Conservation (phyloP, 1,284 basidiomycete species). For the Xerocomus nothofagi region DNA sequence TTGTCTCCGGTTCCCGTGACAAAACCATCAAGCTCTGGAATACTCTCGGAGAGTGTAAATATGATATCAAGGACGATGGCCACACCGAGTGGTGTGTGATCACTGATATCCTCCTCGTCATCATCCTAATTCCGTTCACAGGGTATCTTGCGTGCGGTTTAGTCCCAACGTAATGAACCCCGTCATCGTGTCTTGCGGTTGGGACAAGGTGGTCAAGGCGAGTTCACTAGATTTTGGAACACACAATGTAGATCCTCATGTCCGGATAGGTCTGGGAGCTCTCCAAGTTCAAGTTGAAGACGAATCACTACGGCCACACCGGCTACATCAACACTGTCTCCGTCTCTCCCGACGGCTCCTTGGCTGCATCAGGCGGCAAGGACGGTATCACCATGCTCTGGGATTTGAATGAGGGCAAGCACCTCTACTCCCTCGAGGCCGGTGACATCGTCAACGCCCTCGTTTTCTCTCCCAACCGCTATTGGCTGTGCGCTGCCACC, state of each 20-base stretch:
- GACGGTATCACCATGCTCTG: conserved; percentile 99
- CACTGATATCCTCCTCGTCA: background rate
- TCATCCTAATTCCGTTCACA: conserved; percentile 32
- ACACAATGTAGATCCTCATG: conserved; percentile 16
- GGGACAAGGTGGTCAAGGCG: conserved; percentile 99
- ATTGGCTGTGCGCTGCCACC: conserved; percentile 99
- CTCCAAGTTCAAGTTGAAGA: conserved; percentile 99
- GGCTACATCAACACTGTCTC: conserved; percentile 99
- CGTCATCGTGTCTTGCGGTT: conserved; percentile 98
- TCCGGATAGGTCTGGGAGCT: conserved; percentile 93
- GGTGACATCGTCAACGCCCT: conserved; percentile 99
- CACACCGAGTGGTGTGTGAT: conserved; percentile 85
- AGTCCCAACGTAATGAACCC: conserved; percentile 98
- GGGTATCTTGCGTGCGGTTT: conserved; percentile 99
- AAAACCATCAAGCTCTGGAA: conserved; percentile 99
- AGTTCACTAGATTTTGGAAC: conserved; percentile 66
- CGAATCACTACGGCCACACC: conserved; percentile 99
- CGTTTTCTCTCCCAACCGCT: conserved; percentile 99
- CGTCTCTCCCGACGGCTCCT: conserved; percentile 98
- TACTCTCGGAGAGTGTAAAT: conserved; percentile 99
- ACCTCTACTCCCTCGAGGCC: conserved; percentile 99
- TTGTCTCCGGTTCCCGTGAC: conserved; percentile 98
- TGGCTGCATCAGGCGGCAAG: conserved; percentile 99
- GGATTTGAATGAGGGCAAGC: conserved; percentile 99
- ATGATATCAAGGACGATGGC: conserved; percentile 98